Evolutionary conservation across 2,329 filamentous ascomycete genomes (phyloP), one percentile per base, ranked within the genome.

Genomic region (Aaosphaeria pasadenensis): DNA sequence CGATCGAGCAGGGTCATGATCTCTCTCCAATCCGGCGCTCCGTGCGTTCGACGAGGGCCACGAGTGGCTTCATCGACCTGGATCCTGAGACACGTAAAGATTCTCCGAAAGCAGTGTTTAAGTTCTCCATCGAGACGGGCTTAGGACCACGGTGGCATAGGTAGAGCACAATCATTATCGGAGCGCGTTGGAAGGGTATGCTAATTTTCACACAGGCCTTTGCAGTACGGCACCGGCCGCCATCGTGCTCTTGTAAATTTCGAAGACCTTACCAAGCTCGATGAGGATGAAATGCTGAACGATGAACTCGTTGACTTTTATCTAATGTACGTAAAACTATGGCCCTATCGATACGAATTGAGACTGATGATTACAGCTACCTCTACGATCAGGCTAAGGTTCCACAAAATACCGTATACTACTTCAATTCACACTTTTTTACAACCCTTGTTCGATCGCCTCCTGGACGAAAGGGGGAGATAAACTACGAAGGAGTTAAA

Each of bases 341-440:
- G 17, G 17, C 17, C 17, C 17, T 24, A 24, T 24, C 17, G 17
- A 24, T 24, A 24, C 17, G 17, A 24, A 24, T 24, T 24, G 17
- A 24, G 17, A 24, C 17, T 24, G 17, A 24, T 24, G 17, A 24
- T 24, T 24, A 24, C 17, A 64, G 58, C 30, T 67, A 66, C 41
- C 51, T 67, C 2, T 64, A 59, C 39, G 44, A 65, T 74, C 82
- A 41, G 7, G 48, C 54, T 24, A 53, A 61, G 0, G 49, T 70
- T 4, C 58, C 85, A 4, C 73, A 84, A 0, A 75, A 82, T 50
- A 83, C 84, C 44, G 83, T 95, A 4, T 89, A 95, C 66, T 88
- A 96, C 57, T 92, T 95, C 75, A 97, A 91, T 66, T 94, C 89
- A 0, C 96, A 90, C 70, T 96, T 97, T 71, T 97, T 88, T 63